Percentiles rank a stretch among this genome's conserved stretches.
phyloP scores from a whole-genome alignment of 2,329 filamentous ascomycete genomes.

The Fusarium marasasianum region DNA sequence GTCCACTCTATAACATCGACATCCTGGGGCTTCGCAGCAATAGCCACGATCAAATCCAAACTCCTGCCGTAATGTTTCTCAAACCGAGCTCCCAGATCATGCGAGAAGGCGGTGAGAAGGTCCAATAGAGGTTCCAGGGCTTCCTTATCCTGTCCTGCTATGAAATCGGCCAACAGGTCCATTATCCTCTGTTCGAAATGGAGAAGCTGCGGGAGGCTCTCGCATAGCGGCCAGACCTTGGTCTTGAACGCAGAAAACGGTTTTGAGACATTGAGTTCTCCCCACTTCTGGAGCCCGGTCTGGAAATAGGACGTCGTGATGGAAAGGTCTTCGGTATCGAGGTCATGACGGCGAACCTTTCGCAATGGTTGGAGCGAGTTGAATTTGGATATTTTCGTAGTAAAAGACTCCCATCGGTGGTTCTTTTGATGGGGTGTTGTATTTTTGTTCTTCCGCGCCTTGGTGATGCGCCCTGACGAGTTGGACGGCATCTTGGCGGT shows the following conservation, averaged over 20 bases:
- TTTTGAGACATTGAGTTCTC: constrained; percentile 88
- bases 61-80: constrained; percentile 86
- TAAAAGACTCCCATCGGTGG: constrained; percentile 92
- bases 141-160: constrained; percentile 79
- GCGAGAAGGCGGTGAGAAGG: constrained; percentile 92
- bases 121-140: constrained; percentile 87
- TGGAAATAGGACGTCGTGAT: constrained; percentile 87
- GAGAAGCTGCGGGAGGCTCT: constrained; percentile 90
- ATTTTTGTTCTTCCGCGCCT: constrained; percentile 75
- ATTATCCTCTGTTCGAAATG: constrained; percentile 91
- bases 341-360: constrained; percentile 83
- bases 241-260: constrained; percentile 81
- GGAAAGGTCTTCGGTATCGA: constrained; percentile 80
- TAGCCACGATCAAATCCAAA: constrained; percentile 77
- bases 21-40: constrained; percentile 80
- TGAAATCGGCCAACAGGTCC: constrained; percentile 77
- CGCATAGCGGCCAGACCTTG: constrained; percentile 79
- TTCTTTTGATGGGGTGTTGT: constrained; percentile 81
- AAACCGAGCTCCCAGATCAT: constrained; percentile 87
- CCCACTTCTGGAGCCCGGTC: constrained; percentile 85
- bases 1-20: constrained; percentile 97
- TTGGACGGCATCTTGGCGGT: constrained; percentile 67
- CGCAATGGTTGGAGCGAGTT: constrained; percentile 91
- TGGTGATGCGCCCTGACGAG: constrained; percentile 73
- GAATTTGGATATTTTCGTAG: constrained; percentile 86